Base-by-base conservation (phyloP, 495 filamentous ascomycete species). In the Collariella sp. region DNA sequence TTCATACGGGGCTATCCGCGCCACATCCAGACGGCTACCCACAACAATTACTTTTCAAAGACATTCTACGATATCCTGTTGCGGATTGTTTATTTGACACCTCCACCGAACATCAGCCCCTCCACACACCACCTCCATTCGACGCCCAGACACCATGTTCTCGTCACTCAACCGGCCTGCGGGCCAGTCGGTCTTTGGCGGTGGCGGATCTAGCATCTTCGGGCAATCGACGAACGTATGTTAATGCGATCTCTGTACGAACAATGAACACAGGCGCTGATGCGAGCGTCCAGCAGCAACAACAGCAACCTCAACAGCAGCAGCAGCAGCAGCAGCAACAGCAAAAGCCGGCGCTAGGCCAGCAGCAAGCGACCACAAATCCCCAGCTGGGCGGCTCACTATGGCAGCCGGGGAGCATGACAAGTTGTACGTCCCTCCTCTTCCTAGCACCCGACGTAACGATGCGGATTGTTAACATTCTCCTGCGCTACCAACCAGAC, bases 351-450 rank as follows among this genome's bases (percentile, higher is more conserved):
- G 58, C 51, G 35, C 61, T 57, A 50, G 70, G 41, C 34, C 73
- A 64, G 67, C 67, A 61, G 43, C 71, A 53, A 64, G 62, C 52
- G 54, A 68, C 52, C 51, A 42, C n/a, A 24, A 62, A 48, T 55
- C 63, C 48, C 19, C 70, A 68, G 55, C 63, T 72, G 40, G 68
- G 64, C 23, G 70, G 66, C 39, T 68, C 71, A 34, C 64, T 78
- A 49, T 78, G 75, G 75, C 71, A 77, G 43, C 75, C 75, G 9
- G 68, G 69, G 19, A 70, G 70, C 56, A 69, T 69, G 29, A 68
- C 69, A 39, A 58, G 66, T 24, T 69, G 74, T 78, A 70, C 24
- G 72, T 67, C 45, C 38, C 41, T 22, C 23, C 49, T 11, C 42
- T 2, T 24, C 9, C 49, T 15, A 22, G 12, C n/a, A 5, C 35